Conservation (phyloP, 176 grass and related monocot species). For the Oryza nivara region DNA sequence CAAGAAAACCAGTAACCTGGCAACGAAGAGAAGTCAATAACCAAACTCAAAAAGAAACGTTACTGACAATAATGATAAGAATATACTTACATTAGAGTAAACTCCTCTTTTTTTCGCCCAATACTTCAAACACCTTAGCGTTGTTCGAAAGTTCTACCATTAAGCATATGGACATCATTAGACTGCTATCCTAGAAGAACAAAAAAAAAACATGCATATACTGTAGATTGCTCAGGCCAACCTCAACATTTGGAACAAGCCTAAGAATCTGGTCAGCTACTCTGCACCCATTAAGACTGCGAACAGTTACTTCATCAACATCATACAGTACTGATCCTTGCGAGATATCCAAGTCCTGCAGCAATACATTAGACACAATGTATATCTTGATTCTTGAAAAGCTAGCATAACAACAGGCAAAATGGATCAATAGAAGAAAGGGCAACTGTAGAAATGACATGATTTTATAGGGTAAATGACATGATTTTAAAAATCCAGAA, state of each 20-base stretch:
- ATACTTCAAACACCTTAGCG: slow-evolving; percentile 86
- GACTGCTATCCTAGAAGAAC: slow-evolving; percentile 13
- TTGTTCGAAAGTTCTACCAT: slow-evolving; percentile 78
- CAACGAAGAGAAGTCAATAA: slow-evolving; percentile 1
- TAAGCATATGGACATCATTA: slow-evolving; percentile 22
- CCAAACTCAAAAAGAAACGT: background rate
- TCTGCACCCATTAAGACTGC: slow-evolving; percentile 97
- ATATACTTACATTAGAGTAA: slow-evolving; percentile 82
- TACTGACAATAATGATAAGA: background rate
- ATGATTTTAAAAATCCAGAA: background rate
- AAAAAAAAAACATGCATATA: slow-evolving; percentile 11
- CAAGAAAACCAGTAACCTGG: slow-evolving; percentile 96
- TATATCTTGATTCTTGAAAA: slow-evolving; percentile 35
- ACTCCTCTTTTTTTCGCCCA: slow-evolving; percentile 94
- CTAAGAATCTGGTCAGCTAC: slow-evolving; percentile 94
- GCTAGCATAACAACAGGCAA: background rate
- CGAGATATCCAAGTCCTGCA: slow-evolving; percentile 93
- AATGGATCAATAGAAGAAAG: background rate
- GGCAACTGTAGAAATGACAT: background rate
- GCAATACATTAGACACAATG: slow-evolving; percentile 33
- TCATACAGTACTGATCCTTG: slow-evolving; percentile 83
- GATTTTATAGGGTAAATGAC: no score
- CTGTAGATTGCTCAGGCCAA: slow-evolving; percentile 38
- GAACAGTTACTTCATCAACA: slow-evolving; percentile 86
- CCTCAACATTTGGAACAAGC: slow-evolving; percentile 91